Evolutionary conservation across 2,329 filamentous ascomycete genomes (phyloP).

Genomic region (Knufia fluminis): DNA sequence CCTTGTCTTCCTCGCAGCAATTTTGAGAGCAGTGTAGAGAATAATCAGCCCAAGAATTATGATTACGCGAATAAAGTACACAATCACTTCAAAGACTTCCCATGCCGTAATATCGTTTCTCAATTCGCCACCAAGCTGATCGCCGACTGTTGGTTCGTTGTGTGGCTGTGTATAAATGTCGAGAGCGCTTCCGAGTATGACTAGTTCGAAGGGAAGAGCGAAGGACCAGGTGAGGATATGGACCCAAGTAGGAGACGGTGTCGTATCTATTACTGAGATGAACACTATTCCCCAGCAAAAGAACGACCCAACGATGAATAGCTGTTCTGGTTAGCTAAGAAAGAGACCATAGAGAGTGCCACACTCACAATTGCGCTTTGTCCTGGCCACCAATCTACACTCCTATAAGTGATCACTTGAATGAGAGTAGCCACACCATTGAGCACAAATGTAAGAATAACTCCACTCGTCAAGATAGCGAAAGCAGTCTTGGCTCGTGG

Average conservation of each 20-base stretch:
- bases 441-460: slow-evolving; percentile 65
- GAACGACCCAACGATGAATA: slow-evolving; percentile 74
- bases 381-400: slow-evolving; percentile 72
- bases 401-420: slow-evolving; percentile 59
- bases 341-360: not conserved
- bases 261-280: slow-evolving; percentile 76
- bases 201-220: slow-evolving; percentile 61
- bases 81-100: slow-evolving; percentile 35
- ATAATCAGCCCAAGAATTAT: slow-evolving; percentile 52
- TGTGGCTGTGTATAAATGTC: slow-evolving; percentile 60
- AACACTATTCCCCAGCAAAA: slow-evolving; percentile 82
- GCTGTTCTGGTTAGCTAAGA: slow-evolving; percentile 41
- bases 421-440: slow-evolving; percentile 64
- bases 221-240: slow-evolving; percentile 74
- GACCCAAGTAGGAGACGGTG: slow-evolving; percentile 67
- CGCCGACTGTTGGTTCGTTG: slow-evolving; percentile 49
- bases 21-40: slow-evolving; percentile 51
- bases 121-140: slow-evolving; percentile 36
- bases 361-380: slow-evolving; percentile 62
- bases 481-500: slow-evolving; percentile 62
- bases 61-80: slow-evolving; percentile 60
- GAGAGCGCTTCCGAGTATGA: slow-evolving; percentile 61
- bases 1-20: slow-evolving; percentile 29
- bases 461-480: slow-evolving; percentile 60
- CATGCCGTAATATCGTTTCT: slow-evolving; percentile 32